Evolutionary conservation across 2,329 filamentous ascomycete species (phyloP).

Genomic region (Purpureocillium takamizusanense): DNA sequence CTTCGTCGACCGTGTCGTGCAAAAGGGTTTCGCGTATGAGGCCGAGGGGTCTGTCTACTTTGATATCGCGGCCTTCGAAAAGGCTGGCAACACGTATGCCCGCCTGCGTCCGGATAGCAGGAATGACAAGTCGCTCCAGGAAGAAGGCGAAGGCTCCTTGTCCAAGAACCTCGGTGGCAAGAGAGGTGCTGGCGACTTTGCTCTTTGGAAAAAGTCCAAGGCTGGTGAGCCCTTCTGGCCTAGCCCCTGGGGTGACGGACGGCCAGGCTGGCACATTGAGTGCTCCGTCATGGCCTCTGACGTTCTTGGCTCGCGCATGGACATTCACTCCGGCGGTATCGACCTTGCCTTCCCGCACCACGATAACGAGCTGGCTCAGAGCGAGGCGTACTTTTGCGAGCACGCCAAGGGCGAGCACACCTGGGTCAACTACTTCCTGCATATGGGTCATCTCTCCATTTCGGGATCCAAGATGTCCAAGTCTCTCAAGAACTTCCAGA

Average conservation of each 20-base stretch:
- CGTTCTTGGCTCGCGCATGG: constrained; percentile 74
- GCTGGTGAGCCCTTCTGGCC: constrained; percentile 86
- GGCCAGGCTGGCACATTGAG: constrained; percentile 95
- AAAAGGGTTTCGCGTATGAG: constrained; percentile 80
- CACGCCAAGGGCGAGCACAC: constrained; percentile 47
- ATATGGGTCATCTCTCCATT: constrained; percentile 85
- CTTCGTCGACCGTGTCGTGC: constrained; percentile 74
- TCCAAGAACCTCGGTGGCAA: constrained; percentile 56
- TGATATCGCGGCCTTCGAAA: constrained; percentile 80
- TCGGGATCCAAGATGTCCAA: constrained; percentile 94
- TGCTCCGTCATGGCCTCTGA: constrained; percentile 94
- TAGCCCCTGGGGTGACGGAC: constrained; percentile 77
- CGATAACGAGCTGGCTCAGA: constrained; percentile 87
- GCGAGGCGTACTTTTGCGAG: constrained; percentile 69
- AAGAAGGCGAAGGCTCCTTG: constrained; percentile 83
- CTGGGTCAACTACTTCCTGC: constrained; percentile 94
- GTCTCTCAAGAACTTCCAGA: constrained; percentile 90
- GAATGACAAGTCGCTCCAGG: constrained; percentile 72
- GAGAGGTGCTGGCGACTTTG: constrained; percentile 74
- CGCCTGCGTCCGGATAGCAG: constrained; percentile 77
- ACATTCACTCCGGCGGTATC: constrained; percentile 88
- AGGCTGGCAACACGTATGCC: constrained; percentile 76
- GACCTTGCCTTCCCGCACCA: constrained; percentile 89
- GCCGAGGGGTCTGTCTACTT: constrained; percentile 87
- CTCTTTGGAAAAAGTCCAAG: constrained; percentile 88